phyloP scores from a whole-genome alignment of 2,329 filamentous ascomycete genomes.

The Cladorrhinum sp. region DNA sequence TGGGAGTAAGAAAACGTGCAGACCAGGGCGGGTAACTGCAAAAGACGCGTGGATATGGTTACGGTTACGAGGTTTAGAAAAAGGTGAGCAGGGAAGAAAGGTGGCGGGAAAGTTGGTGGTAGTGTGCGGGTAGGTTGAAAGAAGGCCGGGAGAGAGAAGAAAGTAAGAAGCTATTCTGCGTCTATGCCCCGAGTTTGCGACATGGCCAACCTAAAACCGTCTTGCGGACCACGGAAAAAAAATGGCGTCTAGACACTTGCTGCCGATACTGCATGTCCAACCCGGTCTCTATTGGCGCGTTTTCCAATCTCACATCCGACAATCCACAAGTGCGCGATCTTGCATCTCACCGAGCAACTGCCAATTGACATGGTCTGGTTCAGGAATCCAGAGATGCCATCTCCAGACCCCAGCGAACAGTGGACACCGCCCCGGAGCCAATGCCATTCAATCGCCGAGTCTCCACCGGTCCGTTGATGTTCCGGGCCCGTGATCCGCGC shows the following conservation, averaged over 20 bases:
- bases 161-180: constrained; percentile 24
- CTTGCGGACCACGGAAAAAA: constrained; percentile 11
- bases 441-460: not conserved
- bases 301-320: constrained; percentile 7
- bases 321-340: constrained; percentile 1
- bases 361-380: constrained; percentile 8
- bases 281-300: not conserved
- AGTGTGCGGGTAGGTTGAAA: constrained; percentile 3
- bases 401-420: not conserved
- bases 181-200: constrained; percentile 19
- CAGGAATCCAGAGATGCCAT: constrained; percentile 8
- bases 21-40: constrained; percentile 2
- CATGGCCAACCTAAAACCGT: constrained; percentile 18
- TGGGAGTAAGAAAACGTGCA: not conserved
- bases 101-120: not conserved
- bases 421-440: not conserved
- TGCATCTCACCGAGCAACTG: constrained; percentile 1
- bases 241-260: not conserved
- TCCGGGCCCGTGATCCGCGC: not conserved
- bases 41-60: constrained; percentile 9
- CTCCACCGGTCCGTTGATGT: not conserved
- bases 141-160: not conserved
- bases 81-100: constrained; percentile 3
- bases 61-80: not conserved
- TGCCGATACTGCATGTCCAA: constrained; percentile 4